Evolutionary conservation across 129 eudicot genomes (phyloP), one percentile per base, ranked within the genome.

Genomic region (Pittosporum tobira): DNA sequence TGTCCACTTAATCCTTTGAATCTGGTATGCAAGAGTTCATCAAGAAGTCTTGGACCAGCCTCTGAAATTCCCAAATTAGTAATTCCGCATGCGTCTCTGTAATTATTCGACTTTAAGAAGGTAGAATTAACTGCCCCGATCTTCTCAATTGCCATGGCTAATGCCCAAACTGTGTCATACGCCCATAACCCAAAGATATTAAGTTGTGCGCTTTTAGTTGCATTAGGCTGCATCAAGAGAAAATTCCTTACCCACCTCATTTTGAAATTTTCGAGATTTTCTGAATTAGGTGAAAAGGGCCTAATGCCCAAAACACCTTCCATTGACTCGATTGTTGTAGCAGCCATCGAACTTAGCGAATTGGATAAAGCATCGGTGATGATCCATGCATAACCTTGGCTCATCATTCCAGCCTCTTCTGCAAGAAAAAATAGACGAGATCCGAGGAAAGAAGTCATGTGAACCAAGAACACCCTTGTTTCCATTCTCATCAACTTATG

Each of bases 1-100:
- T 69, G 51, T 21, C 84, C 84, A 18, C 65, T 61, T 15, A 79
- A 69, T 8, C 84, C 84, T 11, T 8, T 46, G 36, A 79, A 74
- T 37, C 55, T 48, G 11, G 74, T 62, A 25, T 20, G 28, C 13
- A 21, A 24, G 25, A 79, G 14, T 23, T 57, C 64, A 34, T 63
- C 26, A 28, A 66, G 37, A 20, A 79, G 74, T 27, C 12, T 26
- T 21, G 66, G 71, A 3, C 84, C 80, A 3, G 4, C 30, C 10
- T 7, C 21, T 3, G 80, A 79, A 48, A 65, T 38, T 54, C 72
- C 70, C 22, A 68, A 11, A n/a, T 44, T 24, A 26, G 52, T 75
- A 14, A 68, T 47, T 30, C 55, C 65, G 5, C 63, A 57, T 10
- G 51, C 28, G 23, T 34, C 36, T 14, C 20, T 16, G n/a, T 5